Percentiles rank a stretch among this genome's conserved stretches.
Evolutionary conservation across 768 basidiomycete genomes (phyloP).

Genomic region (Pleurotus eryngii): DNA sequence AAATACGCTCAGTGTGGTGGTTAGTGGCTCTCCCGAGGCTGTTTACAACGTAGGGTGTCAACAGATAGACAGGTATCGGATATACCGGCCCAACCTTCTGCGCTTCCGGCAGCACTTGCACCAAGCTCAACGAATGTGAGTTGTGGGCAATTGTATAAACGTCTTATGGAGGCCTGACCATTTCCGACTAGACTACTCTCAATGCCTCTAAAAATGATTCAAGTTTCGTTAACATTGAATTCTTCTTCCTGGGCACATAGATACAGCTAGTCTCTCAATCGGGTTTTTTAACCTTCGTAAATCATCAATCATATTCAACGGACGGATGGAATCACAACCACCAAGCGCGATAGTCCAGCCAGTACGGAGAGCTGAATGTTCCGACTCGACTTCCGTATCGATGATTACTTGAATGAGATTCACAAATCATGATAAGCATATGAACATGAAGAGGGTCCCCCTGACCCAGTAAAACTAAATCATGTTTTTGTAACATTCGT

Average conservation of each 20-base stretch:
- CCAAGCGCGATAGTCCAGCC: too few relatives aligned
- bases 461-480: too few relatives aligned
- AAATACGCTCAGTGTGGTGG: slow-evolving; percentile 3
- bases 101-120: slow-evolving; percentile 3
- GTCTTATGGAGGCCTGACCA: not conserved
- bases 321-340: too few relatives aligned
- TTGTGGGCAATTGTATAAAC: not conserved
- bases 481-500: too few relatives aligned
- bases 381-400: too few relatives aligned
- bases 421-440: too few relatives aligned
- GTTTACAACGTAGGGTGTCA: not conserved
- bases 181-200: not conserved
- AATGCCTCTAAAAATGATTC: slow-evolving; percentile 1
- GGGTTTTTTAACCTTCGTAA: too few relatives aligned
- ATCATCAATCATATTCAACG: too few relatives aligned
- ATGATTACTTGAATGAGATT: too few relatives aligned
- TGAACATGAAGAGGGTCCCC: too few relatives aligned
- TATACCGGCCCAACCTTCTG: slow-evolving; percentile 3
- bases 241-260: not conserved
- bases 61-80: not conserved
- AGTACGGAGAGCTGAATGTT: too few relatives aligned
- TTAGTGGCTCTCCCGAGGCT: not conserved
- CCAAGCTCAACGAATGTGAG: slow-evolving; percentile 6
- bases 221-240: not conserved
- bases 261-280: too few relatives aligned